Evolutionary conservation across 768 basidiomycete species (phyloP).

Genomic region (Agaricus blazei): DNA sequence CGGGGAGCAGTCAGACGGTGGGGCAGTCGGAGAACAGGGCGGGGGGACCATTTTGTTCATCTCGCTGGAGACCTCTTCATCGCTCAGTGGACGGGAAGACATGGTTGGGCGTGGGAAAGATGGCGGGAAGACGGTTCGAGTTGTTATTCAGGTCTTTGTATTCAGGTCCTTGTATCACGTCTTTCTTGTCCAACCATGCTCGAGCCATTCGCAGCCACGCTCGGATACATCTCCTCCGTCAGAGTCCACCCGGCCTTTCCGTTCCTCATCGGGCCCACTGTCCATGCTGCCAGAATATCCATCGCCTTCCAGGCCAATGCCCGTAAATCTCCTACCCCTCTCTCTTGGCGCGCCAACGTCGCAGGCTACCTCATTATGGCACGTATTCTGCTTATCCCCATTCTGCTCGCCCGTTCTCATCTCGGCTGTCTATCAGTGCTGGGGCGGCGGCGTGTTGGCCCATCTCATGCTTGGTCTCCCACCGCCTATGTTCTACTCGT

Average conservation of each 20-base stretch:
- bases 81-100: conserved; percentile 79
- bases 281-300: conserved; percentile 42
- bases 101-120: conserved; percentile 28
- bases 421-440: conserved; percentile 24
- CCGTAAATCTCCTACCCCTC: conserved; percentile 20
- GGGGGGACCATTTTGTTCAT: conserved; percentile 94
- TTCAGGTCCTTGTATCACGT: too few species aligned
- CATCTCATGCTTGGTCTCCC: conserved; percentile 40
- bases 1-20: not conserved
- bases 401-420: not conserved
- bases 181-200: not conserved
- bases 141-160: too few species aligned
- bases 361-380: conserved; percentile 43
- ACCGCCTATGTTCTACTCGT: conserved; percentile 41
- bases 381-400: conserved; percentile 12
- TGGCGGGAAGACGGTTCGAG: not conserved
- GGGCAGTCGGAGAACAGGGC: not conserved
- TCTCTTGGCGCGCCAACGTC: conserved; percentile 40
- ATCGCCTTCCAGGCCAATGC: conserved; percentile 38
- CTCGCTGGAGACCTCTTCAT: conserved; percentile 92
- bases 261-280: conserved; percentile 31
- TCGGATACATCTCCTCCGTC: conserved; percentile 20
- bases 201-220: conserved; percentile 4
- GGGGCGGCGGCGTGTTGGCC: conserved; percentile 43
- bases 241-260: conserved; percentile 38